These are phyloP conservation scores for Larix kaempferi DNA, from an alignment of 75 land plant genomes.

Conservation along the genomic window DNA sequence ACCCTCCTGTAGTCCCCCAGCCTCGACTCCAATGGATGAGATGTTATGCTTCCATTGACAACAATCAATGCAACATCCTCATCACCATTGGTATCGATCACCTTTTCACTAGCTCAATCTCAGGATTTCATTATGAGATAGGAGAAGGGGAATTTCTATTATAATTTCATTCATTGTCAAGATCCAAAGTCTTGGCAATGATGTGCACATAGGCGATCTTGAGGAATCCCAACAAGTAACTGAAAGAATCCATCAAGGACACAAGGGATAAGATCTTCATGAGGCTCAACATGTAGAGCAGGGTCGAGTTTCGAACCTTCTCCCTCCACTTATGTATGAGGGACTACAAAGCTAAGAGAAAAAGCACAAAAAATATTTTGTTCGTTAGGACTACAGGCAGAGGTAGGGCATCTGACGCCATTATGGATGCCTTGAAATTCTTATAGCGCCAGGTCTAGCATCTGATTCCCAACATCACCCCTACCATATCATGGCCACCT, in stretches of 20 bases:
- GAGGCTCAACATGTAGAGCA: slow-evolving; percentile 24
- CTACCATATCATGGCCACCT: no score
- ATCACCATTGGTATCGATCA: slow-evolving; percentile 28
- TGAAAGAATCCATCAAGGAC: slow-evolving; percentile 26
- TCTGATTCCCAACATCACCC: no score
- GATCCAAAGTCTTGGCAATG: slow-evolving; percentile 19
- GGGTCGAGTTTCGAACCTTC: slow-evolving; percentile 32
- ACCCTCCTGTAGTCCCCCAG: slow-evolving; percentile 69
- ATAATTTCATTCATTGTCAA: slow-evolving; percentile 4
- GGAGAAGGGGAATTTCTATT: background rate
- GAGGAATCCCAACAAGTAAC: slow-evolving; percentile 29
- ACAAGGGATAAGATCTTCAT: slow-evolving; percentile 20
- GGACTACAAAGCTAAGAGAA: slow-evolving; percentile 27
- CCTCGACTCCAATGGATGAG: slow-evolving; percentile 57
- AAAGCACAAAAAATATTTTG: slow-evolving; percentile 31
- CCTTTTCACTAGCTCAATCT: slow-evolving; percentile 14
- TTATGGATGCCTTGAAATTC: no score
- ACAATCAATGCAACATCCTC: slow-evolving; percentile 50
- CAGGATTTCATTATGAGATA: background rate
- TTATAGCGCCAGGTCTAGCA: no score
- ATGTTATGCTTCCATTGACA: slow-evolving; percentile 39
- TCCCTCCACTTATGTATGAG: slow-evolving; percentile 36
- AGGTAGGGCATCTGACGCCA: slow-evolving; percentile 40
- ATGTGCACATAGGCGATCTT: slow-evolving; percentile 32
- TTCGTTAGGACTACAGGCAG: slow-evolving; percentile 36